Percentiles rank a stretch among this genome's conserved stretches.
Conservation (phyloP, 1,139 yeast genomes). For the Diutina ranongensis region DNA sequence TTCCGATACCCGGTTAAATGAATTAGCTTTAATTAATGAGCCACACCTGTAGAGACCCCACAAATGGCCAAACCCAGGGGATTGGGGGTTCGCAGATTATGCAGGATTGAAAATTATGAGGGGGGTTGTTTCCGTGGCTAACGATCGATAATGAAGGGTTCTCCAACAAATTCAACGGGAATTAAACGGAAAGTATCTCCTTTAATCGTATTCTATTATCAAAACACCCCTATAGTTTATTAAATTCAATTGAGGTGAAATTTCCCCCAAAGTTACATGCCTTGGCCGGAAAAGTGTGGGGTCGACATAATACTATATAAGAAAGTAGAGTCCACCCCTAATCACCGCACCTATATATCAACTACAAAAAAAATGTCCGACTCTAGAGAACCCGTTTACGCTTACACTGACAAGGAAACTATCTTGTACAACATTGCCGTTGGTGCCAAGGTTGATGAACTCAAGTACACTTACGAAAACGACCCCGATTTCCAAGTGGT, state of each 20-base stretch:
- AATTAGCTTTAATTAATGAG: too few species aligned
- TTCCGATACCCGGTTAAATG: too few species aligned
- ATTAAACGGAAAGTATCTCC: too few species aligned
- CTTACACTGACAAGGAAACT: slow-evolving; percentile 42
- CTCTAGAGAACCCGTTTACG: slow-evolving; percentile 5
- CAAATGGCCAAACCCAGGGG: not conserved
- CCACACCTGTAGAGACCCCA: too few species aligned
- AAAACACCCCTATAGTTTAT: too few species aligned
- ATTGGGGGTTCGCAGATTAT: not conserved
- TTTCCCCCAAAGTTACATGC: not conserved
- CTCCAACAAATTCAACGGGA: not conserved
- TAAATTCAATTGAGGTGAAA: not conserved
- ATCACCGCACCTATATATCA: not conserved
- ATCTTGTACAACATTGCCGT: slow-evolving; percentile 82
- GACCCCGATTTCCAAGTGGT: slow-evolving; percentile 73
- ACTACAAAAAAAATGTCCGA: not conserved
- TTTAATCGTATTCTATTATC: too few species aligned
- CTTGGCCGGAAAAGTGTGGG: not conserved
- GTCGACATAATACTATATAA: not conserved
- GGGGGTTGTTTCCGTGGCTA: slow-evolving; percentile 3
- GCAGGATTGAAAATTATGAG: slow-evolving; percentile 3
- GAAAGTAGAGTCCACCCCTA: not conserved
- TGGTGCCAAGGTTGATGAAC: slow-evolving; percentile 73
- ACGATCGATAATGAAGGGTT: too few species aligned
- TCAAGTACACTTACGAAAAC: slow-evolving; percentile 73